A percentile compares a stretch with the other conserved stretches of the same genome.
phyloP scores from a whole-genome alignment of 805 yeast species.

The Tetrapisispora nanseiensis region DNA sequence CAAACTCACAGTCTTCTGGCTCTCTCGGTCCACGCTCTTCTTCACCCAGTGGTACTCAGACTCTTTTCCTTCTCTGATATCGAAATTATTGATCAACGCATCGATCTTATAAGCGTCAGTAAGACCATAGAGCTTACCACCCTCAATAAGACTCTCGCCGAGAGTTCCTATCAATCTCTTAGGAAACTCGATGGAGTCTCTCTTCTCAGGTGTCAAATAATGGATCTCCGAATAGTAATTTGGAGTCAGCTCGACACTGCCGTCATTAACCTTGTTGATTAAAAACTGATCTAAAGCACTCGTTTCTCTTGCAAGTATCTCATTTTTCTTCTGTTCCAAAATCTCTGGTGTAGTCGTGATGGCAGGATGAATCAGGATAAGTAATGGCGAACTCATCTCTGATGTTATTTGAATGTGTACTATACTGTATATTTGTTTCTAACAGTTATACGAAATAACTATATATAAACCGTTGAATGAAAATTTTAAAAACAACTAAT shows the following conservation, averaged over 20 bases:
- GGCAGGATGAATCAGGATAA: slow-evolving; percentile 50
- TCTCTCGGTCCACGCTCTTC: slow-evolving; percentile 28
- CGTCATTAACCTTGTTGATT: slow-evolving; percentile 48
- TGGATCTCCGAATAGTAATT: slow-evolving; percentile 36
- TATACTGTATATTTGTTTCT: too few species aligned
- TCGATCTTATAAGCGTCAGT: slow-evolving; percentile 36
- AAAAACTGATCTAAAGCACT: slow-evolving; percentile 40
- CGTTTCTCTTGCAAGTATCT: slow-evolving; percentile 21
- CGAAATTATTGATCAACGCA: slow-evolving; percentile 58
- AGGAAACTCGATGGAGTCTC: slow-evolving; percentile 38
- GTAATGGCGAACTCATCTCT: not conserved
- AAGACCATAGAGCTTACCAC: slow-evolving; percentile 47
- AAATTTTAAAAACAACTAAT: too few species aligned
- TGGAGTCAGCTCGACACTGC: slow-evolving; percentile 32
- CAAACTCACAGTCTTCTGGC: slow-evolving; percentile 10
- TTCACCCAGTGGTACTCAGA: slow-evolving; percentile 42
- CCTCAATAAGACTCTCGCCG: slow-evolving; percentile 31
- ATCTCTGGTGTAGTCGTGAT: slow-evolving; percentile 45
- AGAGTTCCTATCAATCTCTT: slow-evolving; percentile 34
- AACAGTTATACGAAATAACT: not conserved
- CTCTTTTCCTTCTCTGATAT: slow-evolving; percentile 21
- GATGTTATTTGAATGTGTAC: too few species aligned
- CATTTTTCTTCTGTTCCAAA: slow-evolving; percentile 34
- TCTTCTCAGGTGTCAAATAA: slow-evolving; percentile 48
- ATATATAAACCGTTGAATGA: too few species aligned